These are phyloP conservation scores for Fraxinus angustifolia DNA, from an alignment of 305 asterid genomes.

Conservation along the genomic window DNA sequence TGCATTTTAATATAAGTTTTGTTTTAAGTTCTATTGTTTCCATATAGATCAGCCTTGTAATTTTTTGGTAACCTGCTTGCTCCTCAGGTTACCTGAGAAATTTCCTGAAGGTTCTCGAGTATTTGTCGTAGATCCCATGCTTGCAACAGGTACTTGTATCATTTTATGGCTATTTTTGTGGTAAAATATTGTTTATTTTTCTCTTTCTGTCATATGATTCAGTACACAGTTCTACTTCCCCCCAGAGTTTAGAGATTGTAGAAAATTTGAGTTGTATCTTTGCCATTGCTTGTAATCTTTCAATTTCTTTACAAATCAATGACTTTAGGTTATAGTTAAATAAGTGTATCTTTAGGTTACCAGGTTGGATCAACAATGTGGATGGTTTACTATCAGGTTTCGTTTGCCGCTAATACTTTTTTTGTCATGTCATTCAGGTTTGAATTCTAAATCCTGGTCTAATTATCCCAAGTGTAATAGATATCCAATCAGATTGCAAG, in stretches of 20 bases:
- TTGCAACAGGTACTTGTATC: constrained; percentile 76
- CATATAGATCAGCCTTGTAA: constrained; percentile 14
- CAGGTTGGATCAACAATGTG: not conserved
- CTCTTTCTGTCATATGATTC: not conserved
- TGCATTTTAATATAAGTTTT: constrained; percentile 8
- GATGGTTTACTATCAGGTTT: not conserved
- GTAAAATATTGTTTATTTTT: not conserved
- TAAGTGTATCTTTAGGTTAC: not conserved
- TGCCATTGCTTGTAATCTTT: not conserved
- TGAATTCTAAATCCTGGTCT: not conserved
- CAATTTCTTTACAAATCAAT: not conserved
- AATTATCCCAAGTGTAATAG: not conserved
- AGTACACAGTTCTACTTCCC: not conserved
- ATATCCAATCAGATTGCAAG: too few species aligned
- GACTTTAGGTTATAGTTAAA: not conserved
- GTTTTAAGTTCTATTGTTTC: not conserved
- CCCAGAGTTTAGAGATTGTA: not conserved
- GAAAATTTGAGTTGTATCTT: not conserved
- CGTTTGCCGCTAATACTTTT: constrained; percentile 5
- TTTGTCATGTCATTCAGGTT: not conserved
- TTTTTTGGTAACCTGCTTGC: constrained; percentile 8
- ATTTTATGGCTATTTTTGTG: not conserved
- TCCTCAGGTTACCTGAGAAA: constrained; percentile 75
- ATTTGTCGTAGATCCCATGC: constrained; percentile 91
- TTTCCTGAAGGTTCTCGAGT: constrained; percentile 85